These are phyloP conservation scores for Sutorius australiensis DNA, from an alignment of 768 basidiomycete species.

Conservation along the genomic window DNA sequence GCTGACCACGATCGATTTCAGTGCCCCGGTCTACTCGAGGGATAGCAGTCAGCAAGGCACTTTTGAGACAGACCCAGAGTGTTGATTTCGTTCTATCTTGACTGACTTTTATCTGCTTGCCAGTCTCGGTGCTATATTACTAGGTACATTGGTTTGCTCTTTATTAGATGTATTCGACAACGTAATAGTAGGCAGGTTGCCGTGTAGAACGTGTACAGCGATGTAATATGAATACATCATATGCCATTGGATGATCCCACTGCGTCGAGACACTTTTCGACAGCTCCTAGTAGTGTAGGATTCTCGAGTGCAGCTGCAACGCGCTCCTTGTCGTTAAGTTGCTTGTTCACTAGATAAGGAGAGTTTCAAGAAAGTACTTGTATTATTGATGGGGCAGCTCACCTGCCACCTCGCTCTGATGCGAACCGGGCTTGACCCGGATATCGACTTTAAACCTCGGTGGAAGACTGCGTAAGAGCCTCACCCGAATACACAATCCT, in stretches of 20 bases:
- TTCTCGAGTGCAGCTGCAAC: conserved; percentile 98
- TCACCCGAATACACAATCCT: conserved; percentile 92
- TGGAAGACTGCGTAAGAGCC: conserved; percentile 85
- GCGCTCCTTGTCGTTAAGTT: conserved; percentile 97
- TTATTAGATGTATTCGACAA: neutral
- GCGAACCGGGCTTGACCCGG: conserved; percentile 87
- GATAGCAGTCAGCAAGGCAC: neutral
- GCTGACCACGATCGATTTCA: conserved; percentile 16
- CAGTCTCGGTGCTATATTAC: too few relatives aligned
- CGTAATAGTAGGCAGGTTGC: neutral
- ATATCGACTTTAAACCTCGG: conserved; percentile 95
- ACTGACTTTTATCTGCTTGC: neutral
- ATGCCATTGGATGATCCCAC: conserved; percentile 14
- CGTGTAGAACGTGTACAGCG: neutral
- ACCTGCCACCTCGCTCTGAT: conserved; percentile 93
- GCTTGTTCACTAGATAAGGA: conserved; percentile 78
- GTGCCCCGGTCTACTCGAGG: neutral
- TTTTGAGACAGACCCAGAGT: neutral
- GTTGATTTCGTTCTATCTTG: neutral
- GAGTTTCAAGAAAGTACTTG: neutral
- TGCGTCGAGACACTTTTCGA: conserved; percentile 71
- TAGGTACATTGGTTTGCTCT: neutral
- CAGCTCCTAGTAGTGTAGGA: conserved; percentile 74
- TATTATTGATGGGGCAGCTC: conserved; percentile 20
- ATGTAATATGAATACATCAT: conserved; percentile 7